Evolutionary conservation across 805 yeast genomes (phyloP).

Genomic region (Saccharomycopsis capsularis): DNA sequence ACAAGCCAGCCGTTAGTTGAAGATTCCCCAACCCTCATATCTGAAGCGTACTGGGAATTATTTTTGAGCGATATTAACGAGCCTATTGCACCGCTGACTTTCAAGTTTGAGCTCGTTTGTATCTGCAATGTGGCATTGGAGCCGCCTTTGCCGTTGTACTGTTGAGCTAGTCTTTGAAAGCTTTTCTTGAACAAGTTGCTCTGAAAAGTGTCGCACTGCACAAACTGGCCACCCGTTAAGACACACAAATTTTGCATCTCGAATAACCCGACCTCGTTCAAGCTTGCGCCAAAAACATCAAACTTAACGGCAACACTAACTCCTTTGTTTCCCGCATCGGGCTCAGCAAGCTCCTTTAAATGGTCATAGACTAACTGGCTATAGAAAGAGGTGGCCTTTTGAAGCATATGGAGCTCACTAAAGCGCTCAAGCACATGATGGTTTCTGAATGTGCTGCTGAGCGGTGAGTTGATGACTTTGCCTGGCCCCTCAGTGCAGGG

Average conservation of each 20-base stretch:
- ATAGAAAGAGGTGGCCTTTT: conserved; percentile 15
- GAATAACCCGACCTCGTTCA: conserved; percentile 38
- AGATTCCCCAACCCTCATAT: conserved; percentile 27
- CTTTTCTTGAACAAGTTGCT: conserved; percentile 25
- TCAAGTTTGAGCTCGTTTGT: conserved; percentile 30
- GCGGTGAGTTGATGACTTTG: conserved; percentile 24
- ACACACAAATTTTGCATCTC: conserved; percentile 34
- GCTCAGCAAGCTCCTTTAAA: conserved; percentile 26
- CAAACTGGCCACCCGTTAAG: conserved; percentile 32
- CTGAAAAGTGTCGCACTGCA: conserved; percentile 29
- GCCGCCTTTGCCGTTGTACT: background rate
- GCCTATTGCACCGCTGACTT: conserved; percentile 31
- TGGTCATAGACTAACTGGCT: conserved; percentile 25
- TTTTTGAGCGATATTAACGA: conserved; percentile 30
- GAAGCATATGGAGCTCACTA: conserved; percentile 26
- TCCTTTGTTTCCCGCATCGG: conserved; percentile 4
- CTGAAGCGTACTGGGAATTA: conserved; percentile 15
- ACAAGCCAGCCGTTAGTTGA: conserved; percentile 36
- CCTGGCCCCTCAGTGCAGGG: conserved; percentile 37
- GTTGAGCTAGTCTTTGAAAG: conserved; percentile 14
- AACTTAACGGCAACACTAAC: conserved; percentile 25
- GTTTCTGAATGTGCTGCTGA: conserved; percentile 27
- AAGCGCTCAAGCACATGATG: conserved; percentile 31
- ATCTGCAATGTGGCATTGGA: conserved; percentile 27
- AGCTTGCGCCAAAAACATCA: conserved; percentile 33